A percentile compares a stretch with the other conserved stretches of the same genome.
phyloP scores from a whole-genome alignment of 225 moss, liverwort and hornwort species.

The Neckera pumila region DNA sequence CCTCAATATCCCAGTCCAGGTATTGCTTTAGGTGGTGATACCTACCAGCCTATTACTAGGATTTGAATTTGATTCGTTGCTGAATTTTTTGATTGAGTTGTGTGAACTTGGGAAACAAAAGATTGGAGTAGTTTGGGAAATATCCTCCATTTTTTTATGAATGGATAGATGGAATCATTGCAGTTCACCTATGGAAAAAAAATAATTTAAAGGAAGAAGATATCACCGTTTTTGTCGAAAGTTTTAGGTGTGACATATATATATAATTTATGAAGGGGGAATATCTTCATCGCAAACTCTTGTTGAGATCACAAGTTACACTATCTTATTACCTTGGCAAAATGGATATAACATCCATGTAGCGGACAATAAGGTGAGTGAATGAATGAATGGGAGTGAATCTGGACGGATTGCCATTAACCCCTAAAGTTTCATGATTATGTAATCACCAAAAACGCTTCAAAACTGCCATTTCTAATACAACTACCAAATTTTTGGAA shows the following conservation, averaged over 20 bases:
- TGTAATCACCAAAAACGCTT: too few relatives aligned
- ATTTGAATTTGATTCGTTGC: neutral
- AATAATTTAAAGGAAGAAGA: too few relatives aligned
- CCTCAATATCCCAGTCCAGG: too few relatives aligned
- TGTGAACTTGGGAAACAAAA: neutral
- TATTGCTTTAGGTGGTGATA: neutral
- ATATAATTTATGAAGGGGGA: neutral
- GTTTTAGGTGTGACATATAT: neutral
- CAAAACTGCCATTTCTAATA: too few relatives aligned
- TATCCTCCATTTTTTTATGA: too few relatives aligned
- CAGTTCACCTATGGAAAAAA: neutral
- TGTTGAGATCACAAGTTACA: rapidly evolving
- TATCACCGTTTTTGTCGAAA: rapidly evolving
- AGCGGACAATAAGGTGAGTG: rapidly evolving
- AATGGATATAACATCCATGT: rapidly evolving
- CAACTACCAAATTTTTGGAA: too few relatives aligned
- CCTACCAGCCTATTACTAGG: too few relatives aligned
- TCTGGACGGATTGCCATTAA: neutral
- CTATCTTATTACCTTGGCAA: too few relatives aligned
- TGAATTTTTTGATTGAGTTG: neutral
- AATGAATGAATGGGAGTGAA: neutral
- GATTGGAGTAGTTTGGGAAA: neutral
- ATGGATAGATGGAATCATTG: neutral
- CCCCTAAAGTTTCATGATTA: too few relatives aligned
- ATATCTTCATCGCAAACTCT: too few relatives aligned